Percentiles rank a stretch among this genome's conserved stretches.
Conservation (phyloP, 2,329 filamentous ascomycete genomes). For the Penicillium palitans region DNA sequence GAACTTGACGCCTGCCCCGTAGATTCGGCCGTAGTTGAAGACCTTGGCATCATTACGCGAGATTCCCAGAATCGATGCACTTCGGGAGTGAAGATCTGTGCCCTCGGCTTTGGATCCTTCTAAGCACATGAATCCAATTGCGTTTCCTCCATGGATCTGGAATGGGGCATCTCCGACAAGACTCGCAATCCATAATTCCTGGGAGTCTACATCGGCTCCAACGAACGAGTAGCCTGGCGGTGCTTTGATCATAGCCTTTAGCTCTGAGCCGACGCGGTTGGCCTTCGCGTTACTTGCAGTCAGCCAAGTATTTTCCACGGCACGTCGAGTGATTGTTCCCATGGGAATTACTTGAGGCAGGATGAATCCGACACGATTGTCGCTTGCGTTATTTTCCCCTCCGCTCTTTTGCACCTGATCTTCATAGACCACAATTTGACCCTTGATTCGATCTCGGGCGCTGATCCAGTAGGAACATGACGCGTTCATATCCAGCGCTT, state of each 20-base stretch:
- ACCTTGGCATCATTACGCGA: slow-evolving; percentile 94
- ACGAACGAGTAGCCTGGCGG: slow-evolving; percentile 91
- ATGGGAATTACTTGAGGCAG: slow-evolving; percentile 95
- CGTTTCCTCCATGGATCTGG: slow-evolving; percentile 91
- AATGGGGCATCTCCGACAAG: slow-evolving; percentile 93
- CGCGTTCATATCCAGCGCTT: slow-evolving; percentile 96
- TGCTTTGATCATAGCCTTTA: slow-evolving; percentile 95
- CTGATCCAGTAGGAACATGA: slow-evolving; percentile 99
- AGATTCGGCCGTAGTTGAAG: slow-evolving; percentile 98
- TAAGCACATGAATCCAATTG: slow-evolving; percentile 97
- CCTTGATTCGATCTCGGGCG: slow-evolving; percentile 85
- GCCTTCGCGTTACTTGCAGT: slow-evolving; percentile 96
- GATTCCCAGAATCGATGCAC: slow-evolving; percentile 87
- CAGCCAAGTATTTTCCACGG: slow-evolving; percentile 97
- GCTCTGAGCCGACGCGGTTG: slow-evolving; percentile 91
- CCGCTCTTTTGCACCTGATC: slow-evolving; percentile 52
- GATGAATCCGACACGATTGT: slow-evolving; percentile 70
- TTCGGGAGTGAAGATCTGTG: slow-evolving; percentile 92
- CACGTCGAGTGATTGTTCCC: slow-evolving; percentile 92
- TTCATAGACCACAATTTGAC: slow-evolving; percentile 92
- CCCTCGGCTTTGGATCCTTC: slow-evolving; percentile 93
- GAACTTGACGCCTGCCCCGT: slow-evolving; percentile 95
- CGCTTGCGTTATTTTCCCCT: slow-evolving; percentile 19
- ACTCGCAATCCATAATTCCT: slow-evolving; percentile 98
- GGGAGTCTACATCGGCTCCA: slow-evolving; percentile 93